Evolutionary conservation across 2,329 filamentous ascomycete genomes (phyloP), one percentile per base, ranked within the genome.

Genomic region (Ascochyta pisi): DNA sequence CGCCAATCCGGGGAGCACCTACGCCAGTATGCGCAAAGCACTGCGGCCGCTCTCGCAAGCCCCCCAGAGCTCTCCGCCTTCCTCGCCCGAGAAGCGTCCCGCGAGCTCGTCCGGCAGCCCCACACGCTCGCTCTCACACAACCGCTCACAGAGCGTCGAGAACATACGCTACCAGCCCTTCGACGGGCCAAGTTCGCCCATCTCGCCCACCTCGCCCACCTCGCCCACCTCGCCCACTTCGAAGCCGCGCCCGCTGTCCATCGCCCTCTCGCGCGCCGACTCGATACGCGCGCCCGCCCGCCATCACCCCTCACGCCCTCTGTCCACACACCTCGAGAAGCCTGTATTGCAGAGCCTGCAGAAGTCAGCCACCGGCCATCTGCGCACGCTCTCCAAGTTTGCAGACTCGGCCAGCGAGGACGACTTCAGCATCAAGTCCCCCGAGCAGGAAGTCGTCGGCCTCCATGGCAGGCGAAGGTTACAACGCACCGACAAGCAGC

Each of bases 291-390:
- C 73, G 1, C 73, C 73, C 7, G 73, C 65, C 27, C 71, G 69
- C 57, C 71, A 73, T 31, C 71, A 73, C 52, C 67, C 70, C 1
- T 46, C 65, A 6, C 68, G 69, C 7, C 67, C 68, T n/a, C 61
- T 69, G 23, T 69, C 60, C 54, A 67, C 69, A 16, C 72, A 76
- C 40, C 61, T 77, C 31, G 76, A 77, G 37, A 63, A 64, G 39
- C 75, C 76, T 3, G 92, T 97, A 61, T 82, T 98, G 10, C 86
- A 92, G 73, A 88, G 86, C 31, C 82, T 99, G 16, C 89, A 94
- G 54, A 91, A 91, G 66, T 98, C 95, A 0, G 90, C 94, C 0
- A 98, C 95, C 1, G 89, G 89, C 54, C 91, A 99, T 74, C 83
- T 99, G 22, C 88, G 93, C 39, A 93, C 92, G 0, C 81, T 98